These are phyloP conservation scores for Penicillium sp. DNA, from an alignment of 2,329 filamentous ascomycete genomes.

Conservation along the genomic window DNA sequence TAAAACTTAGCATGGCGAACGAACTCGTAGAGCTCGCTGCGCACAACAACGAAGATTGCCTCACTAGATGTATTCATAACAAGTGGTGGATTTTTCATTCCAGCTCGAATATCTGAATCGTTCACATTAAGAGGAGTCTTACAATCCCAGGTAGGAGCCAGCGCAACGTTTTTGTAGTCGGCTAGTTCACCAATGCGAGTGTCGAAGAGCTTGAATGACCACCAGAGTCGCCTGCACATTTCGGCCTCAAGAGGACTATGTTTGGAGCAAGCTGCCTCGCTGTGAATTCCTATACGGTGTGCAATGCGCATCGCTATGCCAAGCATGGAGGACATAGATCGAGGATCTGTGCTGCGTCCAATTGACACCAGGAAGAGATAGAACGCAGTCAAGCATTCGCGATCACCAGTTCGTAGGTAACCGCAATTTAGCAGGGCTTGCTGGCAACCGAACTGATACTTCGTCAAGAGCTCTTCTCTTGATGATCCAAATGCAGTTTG, in stretches of 20 bases:
- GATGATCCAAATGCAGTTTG: constrained; percentile 35
- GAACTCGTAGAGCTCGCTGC: constrained; percentile 13
- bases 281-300: constrained; percentile 64
- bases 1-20: constrained; percentile 30
- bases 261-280: constrained; percentile 51
- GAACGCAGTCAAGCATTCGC: constrained; percentile 49
- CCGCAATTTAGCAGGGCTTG: constrained; percentile 45
- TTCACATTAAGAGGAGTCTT: constrained; percentile 41
- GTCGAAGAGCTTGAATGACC: constrained; percentile 66
- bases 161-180: constrained; percentile 40
- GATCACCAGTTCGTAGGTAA: constrained; percentile 42
- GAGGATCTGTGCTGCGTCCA: constrained; percentile 57
- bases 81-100: constrained; percentile 34
- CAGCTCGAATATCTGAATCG: constrained; percentile 39
- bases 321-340: constrained; percentile 56
- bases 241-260: constrained; percentile 57
- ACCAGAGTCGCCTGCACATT: constrained; percentile 68
- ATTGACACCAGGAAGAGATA: constrained; percentile 55
- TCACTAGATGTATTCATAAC: constrained; percentile 8
- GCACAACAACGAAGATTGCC: constrained; percentile 11
- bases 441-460: constrained; percentile 46
- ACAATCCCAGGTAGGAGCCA: constrained; percentile 46
- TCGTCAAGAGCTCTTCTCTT: constrained; percentile 38
- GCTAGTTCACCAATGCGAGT: constrained; percentile 64
- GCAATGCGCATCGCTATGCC: constrained; percentile 64